phyloP scores from a whole-genome alignment of 306 rosid genomes.

The Castanea crenata region DNA sequence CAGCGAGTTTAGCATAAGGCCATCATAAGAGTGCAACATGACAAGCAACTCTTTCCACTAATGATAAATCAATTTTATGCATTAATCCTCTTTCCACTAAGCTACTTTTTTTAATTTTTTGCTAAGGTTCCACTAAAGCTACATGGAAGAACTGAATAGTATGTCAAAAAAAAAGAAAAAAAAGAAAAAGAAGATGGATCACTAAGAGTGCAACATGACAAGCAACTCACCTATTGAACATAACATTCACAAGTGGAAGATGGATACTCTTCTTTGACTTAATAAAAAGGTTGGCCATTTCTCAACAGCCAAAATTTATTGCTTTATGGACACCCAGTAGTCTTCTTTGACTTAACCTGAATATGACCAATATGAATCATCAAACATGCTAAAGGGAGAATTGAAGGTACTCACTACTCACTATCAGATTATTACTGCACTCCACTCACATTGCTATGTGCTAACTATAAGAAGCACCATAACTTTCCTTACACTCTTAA shows the following conservation, averaged over 20 bases:
- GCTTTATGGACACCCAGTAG: background rate
- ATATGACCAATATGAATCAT: background rate
- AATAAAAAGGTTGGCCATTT: background rate
- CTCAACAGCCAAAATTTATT: background rate
- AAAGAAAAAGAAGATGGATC: background rate
- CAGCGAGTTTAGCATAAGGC: slow-evolving; percentile 3
- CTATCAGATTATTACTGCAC: background rate
- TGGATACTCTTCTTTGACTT: background rate
- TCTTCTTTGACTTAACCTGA: background rate
- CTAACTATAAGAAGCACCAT: too few species aligned
- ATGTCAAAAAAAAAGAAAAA: background rate
- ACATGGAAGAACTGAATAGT: background rate
- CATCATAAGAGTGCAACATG: background rate
- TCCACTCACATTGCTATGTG: too few species aligned
- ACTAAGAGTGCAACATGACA: background rate
- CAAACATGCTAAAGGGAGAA: background rate
- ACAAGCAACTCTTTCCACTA: too few species aligned
- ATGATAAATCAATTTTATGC: background rate
- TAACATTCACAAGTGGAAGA: background rate
- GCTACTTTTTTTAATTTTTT: too few species aligned
- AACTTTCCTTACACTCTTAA: too few species aligned
- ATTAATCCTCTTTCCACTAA: background rate
- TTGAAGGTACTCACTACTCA: background rate
- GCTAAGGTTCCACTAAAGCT: background rate
- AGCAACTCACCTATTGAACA: background rate